These are phyloP conservation scores for Hypoxylon lenormandii DNA, from an alignment of 495 filamentous ascomycete genomes.

Conservation along the genomic window DNA sequence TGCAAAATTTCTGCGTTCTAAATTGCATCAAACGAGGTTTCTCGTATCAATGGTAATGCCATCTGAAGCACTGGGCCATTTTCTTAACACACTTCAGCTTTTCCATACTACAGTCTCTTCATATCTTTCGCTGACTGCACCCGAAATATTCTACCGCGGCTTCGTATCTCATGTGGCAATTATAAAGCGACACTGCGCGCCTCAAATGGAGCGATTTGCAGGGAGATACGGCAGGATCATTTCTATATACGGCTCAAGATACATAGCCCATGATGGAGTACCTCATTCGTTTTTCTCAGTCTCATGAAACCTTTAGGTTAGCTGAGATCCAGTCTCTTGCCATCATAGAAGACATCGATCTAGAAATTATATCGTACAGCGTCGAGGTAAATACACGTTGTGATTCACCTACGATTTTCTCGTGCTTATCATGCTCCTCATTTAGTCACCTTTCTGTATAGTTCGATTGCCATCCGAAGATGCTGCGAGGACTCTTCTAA, in stretches of 20 bases:
- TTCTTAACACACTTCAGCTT: conserved; percentile 32
- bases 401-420: neutral
- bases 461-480: conserved; percentile 73
- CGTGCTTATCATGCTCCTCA: conserved; percentile 26
- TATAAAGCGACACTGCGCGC: neutral
- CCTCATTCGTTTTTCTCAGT: conserved; percentile 89
- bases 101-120: conserved; percentile 20
- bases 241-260: conserved; percentile 5
- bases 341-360: conserved; percentile 70
- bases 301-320: conserved; percentile 87
- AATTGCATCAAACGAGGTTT: neutral
- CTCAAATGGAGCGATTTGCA: conserved; percentile 36
- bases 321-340: conserved; percentile 89
- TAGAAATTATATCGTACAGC: conserved; percentile 78
- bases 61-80: conserved; percentile 30
- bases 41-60: conserved; percentile 16
- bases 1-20: no score
- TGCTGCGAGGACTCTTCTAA: conserved; percentile 73
- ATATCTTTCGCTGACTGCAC: conserved; percentile 10
- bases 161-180: neutral
- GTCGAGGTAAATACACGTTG: conserved; percentile 68
- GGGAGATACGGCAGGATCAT: conserved; percentile 16
- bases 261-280: conserved; percentile 70
- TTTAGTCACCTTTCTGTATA: conserved; percentile 84
- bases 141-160: neutral